Conservation (phyloP, 2,329 filamentous ascomycete species). For the Colletotrichum destructivum region DNA sequence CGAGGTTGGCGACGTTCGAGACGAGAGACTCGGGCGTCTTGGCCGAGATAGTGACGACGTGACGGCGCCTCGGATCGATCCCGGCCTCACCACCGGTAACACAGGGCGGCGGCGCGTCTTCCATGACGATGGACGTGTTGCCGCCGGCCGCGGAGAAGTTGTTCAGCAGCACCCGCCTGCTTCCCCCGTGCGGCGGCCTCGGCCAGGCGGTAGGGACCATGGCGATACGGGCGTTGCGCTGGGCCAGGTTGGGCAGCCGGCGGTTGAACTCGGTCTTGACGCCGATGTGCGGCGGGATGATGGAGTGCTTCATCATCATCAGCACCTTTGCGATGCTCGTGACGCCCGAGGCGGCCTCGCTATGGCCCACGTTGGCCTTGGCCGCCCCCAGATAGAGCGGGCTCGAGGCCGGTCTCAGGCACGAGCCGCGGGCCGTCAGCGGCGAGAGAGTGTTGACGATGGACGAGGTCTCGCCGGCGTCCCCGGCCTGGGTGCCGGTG, state of each 20-base stretch:
- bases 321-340: constrained; percentile 39
- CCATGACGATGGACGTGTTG: constrained; percentile 77
- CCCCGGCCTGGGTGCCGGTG: constrained; percentile 54
- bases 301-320: constrained; percentile 34
- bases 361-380: constrained; percentile 44
- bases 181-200: constrained; percentile 60
- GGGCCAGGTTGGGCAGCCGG: constrained; percentile 70
- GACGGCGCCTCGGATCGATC: constrained; percentile 66
- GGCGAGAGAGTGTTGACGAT: constrained; percentile 47
- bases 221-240: constrained; percentile 71
- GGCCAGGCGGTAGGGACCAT: constrained; percentile 65
- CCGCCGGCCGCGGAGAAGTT: constrained; percentile 81
- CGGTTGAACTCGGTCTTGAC: constrained; percentile 76
- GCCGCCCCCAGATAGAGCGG: constrained; percentile 47
- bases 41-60: constrained; percentile 70
- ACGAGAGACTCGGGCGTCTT: constrained; percentile 70
- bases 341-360: constrained; percentile 37
- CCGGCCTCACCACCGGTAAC: constrained; percentile 53
- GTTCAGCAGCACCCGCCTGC: constrained; percentile 70
- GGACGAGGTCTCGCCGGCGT: constrained; percentile 45
- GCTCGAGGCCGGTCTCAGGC: constrained; percentile 26
- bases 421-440: constrained; percentile 43
- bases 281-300: constrained; percentile 65
- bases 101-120: constrained; percentile 63
- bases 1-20: constrained; percentile 69